These are phyloP conservation scores for Candida namnaoensis DNA, from an alignment of 805 yeast species.

Conservation along the genomic window DNA sequence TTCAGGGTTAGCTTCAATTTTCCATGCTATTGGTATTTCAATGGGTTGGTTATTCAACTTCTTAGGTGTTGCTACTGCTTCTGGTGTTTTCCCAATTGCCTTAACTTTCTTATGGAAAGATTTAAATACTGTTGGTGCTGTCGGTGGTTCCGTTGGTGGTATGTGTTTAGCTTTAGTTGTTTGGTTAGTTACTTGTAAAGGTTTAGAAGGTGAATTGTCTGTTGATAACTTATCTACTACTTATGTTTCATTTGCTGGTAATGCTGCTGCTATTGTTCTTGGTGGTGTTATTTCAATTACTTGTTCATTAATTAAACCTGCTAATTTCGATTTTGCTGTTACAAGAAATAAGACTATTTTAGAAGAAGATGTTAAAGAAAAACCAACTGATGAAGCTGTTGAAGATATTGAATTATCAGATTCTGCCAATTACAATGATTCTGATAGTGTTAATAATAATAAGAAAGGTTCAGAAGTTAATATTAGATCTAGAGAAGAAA, in stretches of 20 bases:
- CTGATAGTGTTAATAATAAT: too few relatives aligned
- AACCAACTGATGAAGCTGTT: background rate
- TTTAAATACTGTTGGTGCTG: slow-evolving; percentile 27
- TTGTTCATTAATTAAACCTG: slow-evolving; percentile 27
- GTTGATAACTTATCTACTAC: slow-evolving; percentile 24
- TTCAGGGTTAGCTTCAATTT: slow-evolving; percentile 29
- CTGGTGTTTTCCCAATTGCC: slow-evolving; percentile 31
- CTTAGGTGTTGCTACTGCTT: slow-evolving; percentile 31
- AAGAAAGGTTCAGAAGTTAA: background rate
- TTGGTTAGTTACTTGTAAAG: slow-evolving; percentile 30
- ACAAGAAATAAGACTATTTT: slow-evolving; percentile 27
- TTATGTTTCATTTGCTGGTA: slow-evolving; percentile 35
- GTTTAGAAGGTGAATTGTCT: slow-evolving; percentile 25
- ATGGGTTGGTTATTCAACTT: slow-evolving; percentile 32
- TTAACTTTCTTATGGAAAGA: slow-evolving; percentile 30
- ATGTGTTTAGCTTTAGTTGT: slow-evolving; percentile 25
- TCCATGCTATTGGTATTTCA: slow-evolving; percentile 24
- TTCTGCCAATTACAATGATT: too few relatives aligned
- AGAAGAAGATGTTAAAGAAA: slow-evolving; percentile 2
- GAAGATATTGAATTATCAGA: background rate
- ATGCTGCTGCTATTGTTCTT: slow-evolving; percentile 25
- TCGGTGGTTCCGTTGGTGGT: slow-evolving; percentile 28
- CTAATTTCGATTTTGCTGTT: slow-evolving; percentile 25
- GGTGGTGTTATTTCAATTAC: slow-evolving; percentile 27
- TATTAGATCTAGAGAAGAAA: background rate